Conservation (phyloP, 2,329 filamentous ascomycete species). For the Monilinia aucupariae region DNA sequence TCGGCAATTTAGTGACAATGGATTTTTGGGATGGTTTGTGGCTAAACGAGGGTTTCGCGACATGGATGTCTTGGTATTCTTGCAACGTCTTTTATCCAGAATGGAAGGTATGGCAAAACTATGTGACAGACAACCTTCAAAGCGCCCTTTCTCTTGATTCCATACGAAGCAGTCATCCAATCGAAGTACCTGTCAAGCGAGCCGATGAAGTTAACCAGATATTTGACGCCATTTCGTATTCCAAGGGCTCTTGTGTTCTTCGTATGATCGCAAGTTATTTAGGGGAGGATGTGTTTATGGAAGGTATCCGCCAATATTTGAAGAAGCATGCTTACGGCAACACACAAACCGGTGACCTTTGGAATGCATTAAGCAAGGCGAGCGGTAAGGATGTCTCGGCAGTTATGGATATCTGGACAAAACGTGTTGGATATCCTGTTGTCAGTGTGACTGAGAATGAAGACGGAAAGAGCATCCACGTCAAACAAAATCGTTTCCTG, state of each 20-base stretch:
- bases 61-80: conserved; percentile 90
- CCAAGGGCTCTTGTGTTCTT: conserved; percentile 90
- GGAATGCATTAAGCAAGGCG: conserved; percentile 79
- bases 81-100: conserved; percentile 95
- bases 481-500: conserved; percentile 94
- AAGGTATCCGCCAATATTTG: conserved; percentile 84
- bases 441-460: conserved; percentile 77
- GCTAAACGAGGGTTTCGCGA: conserved; percentile 91
- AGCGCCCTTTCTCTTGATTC: conserved; percentile 84
- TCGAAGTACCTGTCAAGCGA: conserved; percentile 92
- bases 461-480: conserved; percentile 64
- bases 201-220: conserved; percentile 98
- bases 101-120: conserved; percentile 97
- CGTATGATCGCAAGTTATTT: conserved; percentile 97
- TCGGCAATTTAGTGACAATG: conserved; percentile 96
- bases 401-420: conserved; percentile 95
- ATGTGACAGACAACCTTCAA: conserved; percentile 88
- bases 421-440: conserved; percentile 90
- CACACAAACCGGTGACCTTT: conserved; percentile 84
- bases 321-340: conserved; percentile 97
- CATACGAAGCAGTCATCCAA: conserved; percentile 88
- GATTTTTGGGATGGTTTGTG: conserved; percentile 98
- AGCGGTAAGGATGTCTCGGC: conserved; percentile 86
- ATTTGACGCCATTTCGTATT: conserved; percentile 96
- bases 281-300: conserved; percentile 86